These are phyloP conservation scores for Cadophora luteo-olivacea DNA, from an alignment of 2,329 filamentous ascomycete genomes.

Conservation along the genomic window DNA sequence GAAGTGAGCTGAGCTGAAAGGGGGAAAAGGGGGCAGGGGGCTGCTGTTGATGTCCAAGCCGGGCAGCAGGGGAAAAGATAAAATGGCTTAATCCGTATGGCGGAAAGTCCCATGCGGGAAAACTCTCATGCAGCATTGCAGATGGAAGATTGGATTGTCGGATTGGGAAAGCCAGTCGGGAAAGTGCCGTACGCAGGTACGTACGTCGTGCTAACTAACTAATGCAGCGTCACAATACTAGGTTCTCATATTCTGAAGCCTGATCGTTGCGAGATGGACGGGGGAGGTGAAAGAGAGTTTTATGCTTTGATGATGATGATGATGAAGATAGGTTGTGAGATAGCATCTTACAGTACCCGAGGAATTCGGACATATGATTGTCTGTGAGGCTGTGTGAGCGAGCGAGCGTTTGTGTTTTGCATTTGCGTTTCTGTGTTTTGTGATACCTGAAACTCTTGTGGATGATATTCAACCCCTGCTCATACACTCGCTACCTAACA, in stretches of 20 bases:
- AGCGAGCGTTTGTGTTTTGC: not conserved
- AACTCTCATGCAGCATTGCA: not conserved
- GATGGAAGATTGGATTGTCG: too few relatives aligned
- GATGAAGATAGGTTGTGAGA: not conserved
- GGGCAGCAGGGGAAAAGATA: not conserved
- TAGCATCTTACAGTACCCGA: not conserved
- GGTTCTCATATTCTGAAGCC: not conserved
- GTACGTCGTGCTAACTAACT: not conserved
- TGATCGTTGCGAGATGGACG: not conserved
- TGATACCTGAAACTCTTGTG: not conserved
- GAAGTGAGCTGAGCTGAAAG: slow-evolving; percentile 1
- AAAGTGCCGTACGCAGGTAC: not conserved
- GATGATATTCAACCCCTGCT: not conserved
- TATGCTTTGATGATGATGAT: not conserved
- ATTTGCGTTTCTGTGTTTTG: not conserved
- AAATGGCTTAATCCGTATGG: not conserved
- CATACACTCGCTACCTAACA: not conserved
- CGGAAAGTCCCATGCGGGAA: not conserved
- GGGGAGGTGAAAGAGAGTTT: not conserved
- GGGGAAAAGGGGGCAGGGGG: not conserved
- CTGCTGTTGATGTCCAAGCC: too few relatives aligned
- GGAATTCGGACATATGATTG: not conserved
- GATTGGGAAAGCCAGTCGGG: not conserved
- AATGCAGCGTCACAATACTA: not conserved
- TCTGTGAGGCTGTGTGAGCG: not conserved